phyloP scores from a whole-genome alignment of 164 flowering plant genomes.

The Akebia trifoliata region DNA sequence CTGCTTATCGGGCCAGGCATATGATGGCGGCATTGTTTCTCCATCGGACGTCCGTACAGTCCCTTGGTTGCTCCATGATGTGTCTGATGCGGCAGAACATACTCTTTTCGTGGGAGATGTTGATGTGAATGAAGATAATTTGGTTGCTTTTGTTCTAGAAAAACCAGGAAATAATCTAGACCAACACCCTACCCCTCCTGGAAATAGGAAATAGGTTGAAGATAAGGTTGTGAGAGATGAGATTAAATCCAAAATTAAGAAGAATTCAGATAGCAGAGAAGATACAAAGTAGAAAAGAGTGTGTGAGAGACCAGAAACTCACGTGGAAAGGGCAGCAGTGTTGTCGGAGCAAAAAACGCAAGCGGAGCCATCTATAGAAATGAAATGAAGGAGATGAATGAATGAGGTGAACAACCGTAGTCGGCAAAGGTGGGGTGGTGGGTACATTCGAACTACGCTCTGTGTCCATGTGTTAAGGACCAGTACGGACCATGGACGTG shows the following conservation, averaged over 20 bases:
- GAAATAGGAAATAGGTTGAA: not conserved
- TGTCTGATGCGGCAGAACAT: constrained; percentile 11
- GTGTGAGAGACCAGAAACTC: not conserved
- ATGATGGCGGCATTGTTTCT: constrained; percentile 10
- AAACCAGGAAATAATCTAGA: constrained; percentile 12
- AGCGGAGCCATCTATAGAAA: constrained; percentile 5
- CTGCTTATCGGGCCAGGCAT: constrained; percentile 28
- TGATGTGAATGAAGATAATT: not conserved
- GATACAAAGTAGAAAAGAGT: constrained; percentile 8
- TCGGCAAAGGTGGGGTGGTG: too few species aligned
- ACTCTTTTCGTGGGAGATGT: constrained; percentile 4
- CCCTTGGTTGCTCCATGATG: constrained; percentile 9
- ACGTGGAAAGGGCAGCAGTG: constrained; percentile 8
- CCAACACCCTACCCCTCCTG: constrained; percentile 17
- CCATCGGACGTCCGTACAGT: constrained; percentile 8
- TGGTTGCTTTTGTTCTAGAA: constrained; percentile 6
- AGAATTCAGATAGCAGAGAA: constrained; percentile 5
- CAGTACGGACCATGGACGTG: too few species aligned
- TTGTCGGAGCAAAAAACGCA: constrained; percentile 7
- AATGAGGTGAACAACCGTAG: too few species aligned
- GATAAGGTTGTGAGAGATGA: not conserved
- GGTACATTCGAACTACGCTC: too few species aligned
- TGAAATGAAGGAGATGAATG: not conserved
- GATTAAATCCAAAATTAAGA: not conserved
- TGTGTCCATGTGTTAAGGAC: too few species aligned